Percentiles rank a stretch among this genome's conserved stretches.
These are phyloP conservation scores for Rhinocladiella similis DNA, from an alignment of 2,329 filamentous ascomycete genomes.

Conservation along the genomic window DNA sequence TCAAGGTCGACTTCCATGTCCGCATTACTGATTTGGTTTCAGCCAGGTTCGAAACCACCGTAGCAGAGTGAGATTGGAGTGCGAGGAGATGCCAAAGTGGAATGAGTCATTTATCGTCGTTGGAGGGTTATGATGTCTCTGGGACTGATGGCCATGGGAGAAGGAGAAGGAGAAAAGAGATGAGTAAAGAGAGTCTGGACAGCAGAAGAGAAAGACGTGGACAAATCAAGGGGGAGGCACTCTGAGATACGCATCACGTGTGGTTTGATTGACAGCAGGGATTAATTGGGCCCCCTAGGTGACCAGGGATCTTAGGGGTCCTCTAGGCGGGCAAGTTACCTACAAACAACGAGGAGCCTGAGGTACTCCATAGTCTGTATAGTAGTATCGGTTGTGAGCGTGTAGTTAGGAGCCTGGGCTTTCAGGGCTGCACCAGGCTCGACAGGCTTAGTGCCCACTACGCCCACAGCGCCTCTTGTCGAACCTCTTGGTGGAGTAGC, in stretches of 20 bases:
- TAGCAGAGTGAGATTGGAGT: too few relatives aligned
- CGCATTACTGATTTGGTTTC: too few relatives aligned
- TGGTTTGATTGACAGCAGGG: neutral
- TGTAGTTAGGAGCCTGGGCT: too few relatives aligned
- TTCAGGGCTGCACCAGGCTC: too few relatives aligned
- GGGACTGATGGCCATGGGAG: neutral
- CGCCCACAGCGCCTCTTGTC: neutral
- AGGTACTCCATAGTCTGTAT: too few relatives aligned
- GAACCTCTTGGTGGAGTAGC: conserved; percentile 5
- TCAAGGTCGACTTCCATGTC: too few relatives aligned
- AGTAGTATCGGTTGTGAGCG: too few relatives aligned
- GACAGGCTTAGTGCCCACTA: neutral
- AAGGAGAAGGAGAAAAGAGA: conserved; percentile 4
- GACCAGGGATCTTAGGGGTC: too few relatives aligned
- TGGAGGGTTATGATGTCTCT: neutral
- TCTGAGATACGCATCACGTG: conserved; percentile 2
- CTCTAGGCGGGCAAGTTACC: too few relatives aligned
- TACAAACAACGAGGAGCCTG: too few relatives aligned
- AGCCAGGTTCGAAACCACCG: too few relatives aligned
- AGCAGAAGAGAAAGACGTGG: conserved; percentile 9
- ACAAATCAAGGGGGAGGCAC: conserved; percentile 4
- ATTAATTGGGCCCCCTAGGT: neutral
- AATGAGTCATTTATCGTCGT: neutral
- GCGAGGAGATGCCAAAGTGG: neutral
- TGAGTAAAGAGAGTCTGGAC: conserved; percentile 7